Evolutionary conservation across 2,329 filamentous ascomycete species (phyloP).

Genomic region (Beauveria varroae): DNA sequence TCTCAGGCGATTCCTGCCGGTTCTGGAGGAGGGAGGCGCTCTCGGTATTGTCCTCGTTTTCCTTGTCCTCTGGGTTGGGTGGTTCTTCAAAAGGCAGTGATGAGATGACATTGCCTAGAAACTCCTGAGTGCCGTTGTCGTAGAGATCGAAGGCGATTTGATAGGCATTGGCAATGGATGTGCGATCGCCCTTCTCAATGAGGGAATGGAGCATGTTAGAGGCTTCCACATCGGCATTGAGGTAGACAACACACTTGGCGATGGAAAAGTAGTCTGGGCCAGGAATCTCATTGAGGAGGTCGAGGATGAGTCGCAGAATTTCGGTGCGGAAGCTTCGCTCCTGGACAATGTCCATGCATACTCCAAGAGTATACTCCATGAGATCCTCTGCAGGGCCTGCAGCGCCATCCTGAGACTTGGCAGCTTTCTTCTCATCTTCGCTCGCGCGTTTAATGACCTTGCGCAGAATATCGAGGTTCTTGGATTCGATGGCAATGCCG

Average conservation of each 20-base stretch:
- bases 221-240: slow-evolving; percentile 86
- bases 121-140: slow-evolving; percentile 97
- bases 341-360: slow-evolving; percentile 97
- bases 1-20: slow-evolving; percentile 48
- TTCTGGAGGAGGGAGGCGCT: slow-evolving; percentile 41
- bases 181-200: slow-evolving; percentile 69
- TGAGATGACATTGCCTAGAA: slow-evolving; percentile 80
- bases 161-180: slow-evolving; percentile 80
- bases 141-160: slow-evolving; percentile 98
- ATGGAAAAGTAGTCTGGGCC: slow-evolving; percentile 97
- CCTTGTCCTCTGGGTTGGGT: slow-evolving; percentile 33
- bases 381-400: slow-evolving; percentile 72
- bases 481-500: slow-evolving; percentile 91
- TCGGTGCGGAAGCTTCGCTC: slow-evolving; percentile 76
- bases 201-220: slow-evolving; percentile 78
- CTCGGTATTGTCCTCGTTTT: slow-evolving; percentile 39
- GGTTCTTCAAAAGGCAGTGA: slow-evolving; percentile 56
- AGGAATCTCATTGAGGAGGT: slow-evolving; percentile 86
- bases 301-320: slow-evolving; percentile 87
- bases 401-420: slow-evolving; percentile 40
- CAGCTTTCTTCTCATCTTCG: slow-evolving; percentile 67
- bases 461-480: slow-evolving; percentile 80
- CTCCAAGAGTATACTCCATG: slow-evolving; percentile 92
- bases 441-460: slow-evolving; percentile 84
- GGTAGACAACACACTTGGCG: slow-evolving; percentile 92